Evolutionary conservation across 2,329 filamentous ascomycete species (phyloP).

Genomic region (Gliomastix tumulicola): DNA sequence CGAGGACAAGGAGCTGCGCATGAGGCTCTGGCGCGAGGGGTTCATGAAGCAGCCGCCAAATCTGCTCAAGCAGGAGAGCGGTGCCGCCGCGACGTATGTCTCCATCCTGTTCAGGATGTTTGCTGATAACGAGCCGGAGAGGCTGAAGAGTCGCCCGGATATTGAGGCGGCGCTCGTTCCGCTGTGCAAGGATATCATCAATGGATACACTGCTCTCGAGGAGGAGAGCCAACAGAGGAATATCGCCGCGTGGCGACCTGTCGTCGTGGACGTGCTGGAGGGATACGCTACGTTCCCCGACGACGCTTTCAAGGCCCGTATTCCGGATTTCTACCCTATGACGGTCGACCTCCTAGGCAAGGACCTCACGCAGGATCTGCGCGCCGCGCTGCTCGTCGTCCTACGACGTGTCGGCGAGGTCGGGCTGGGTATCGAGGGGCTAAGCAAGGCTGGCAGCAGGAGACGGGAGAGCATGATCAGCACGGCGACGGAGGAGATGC

Average conservation of each 20-base stretch:
- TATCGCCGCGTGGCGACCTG: constrained; percentile 92
- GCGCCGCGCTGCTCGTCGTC: constrained; percentile 69
- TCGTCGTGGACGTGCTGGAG: constrained; percentile 94
- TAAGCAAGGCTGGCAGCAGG: constrained; percentile 25
- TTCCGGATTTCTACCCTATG: constrained; percentile 79
- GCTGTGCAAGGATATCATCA: constrained; percentile 89
- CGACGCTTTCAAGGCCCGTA: constrained; percentile 71
- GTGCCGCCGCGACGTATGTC: constrained; percentile 89
- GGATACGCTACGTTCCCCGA: constrained; percentile 81
- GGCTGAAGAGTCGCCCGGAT: constrained; percentile 69
- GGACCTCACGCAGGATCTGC: constrained; percentile 74
- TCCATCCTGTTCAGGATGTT: constrained; percentile 97
- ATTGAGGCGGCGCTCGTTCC: constrained; percentile 91
- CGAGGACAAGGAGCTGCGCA: constrained; percentile 90
- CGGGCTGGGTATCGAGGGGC: constrained; percentile 48
- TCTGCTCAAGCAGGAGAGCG: constrained; percentile 91
- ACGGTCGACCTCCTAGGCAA: constrained; percentile 75
- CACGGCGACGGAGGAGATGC: constrained; percentile 17
- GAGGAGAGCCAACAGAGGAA: constrained; percentile 97
- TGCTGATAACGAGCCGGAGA: constrained; percentile 77
- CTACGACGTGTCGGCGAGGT: constrained; percentile 80
- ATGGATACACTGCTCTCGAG: constrained; percentile 76
- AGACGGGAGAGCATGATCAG: constrained; percentile 34
- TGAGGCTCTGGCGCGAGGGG: constrained; percentile 90
- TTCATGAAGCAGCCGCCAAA: constrained; percentile 99